These are phyloP conservation scores for Microsporum canis DNA, from an alignment of 2,329 filamentous ascomycete genomes.

Conservation along the genomic window DNA sequence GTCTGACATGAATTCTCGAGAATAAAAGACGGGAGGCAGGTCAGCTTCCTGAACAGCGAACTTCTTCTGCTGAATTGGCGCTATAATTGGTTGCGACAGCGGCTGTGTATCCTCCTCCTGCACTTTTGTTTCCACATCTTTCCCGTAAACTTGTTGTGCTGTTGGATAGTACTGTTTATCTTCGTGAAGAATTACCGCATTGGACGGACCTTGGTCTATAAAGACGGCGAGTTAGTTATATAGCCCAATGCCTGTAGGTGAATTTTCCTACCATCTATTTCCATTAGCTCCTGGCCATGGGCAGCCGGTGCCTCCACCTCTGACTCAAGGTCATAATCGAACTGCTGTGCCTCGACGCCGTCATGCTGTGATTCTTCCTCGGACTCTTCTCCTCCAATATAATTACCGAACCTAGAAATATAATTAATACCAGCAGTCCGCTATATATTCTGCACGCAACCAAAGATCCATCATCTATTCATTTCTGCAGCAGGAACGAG, in stretches of 20 bases:
- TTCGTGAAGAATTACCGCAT: conserved; percentile 94
- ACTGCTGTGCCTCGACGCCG: conserved; percentile 66
- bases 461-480: neutral
- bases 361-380: conserved; percentile 73
- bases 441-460: neutral
- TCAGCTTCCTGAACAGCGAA: conserved; percentile 89
- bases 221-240: neutral
- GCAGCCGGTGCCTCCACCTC: conserved; percentile 49
- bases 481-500: neutral
- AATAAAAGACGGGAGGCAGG: conserved; percentile 76
- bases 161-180: conserved; percentile 99
- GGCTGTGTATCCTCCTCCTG: conserved; percentile 96
- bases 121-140: conserved; percentile 87
- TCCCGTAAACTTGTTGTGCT: conserved; percentile 89
- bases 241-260: no score
- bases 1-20: conserved; percentile 85
- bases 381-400: conserved; percentile 86
- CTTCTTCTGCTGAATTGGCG: conserved; percentile 86
- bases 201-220: conserved; percentile 71
- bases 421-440: conserved; percentile 13
- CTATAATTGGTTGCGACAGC: conserved; percentile 83
- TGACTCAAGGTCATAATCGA: conserved; percentile 62
- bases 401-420: conserved; percentile 76
- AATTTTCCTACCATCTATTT: conserved; percentile 57
- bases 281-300: conserved; percentile 78